Percentiles rank a stretch among this genome's conserved stretches.
phyloP scores from a whole-genome alignment of 2,329 filamentous ascomycete species.

The Botrytis medusae region DNA sequence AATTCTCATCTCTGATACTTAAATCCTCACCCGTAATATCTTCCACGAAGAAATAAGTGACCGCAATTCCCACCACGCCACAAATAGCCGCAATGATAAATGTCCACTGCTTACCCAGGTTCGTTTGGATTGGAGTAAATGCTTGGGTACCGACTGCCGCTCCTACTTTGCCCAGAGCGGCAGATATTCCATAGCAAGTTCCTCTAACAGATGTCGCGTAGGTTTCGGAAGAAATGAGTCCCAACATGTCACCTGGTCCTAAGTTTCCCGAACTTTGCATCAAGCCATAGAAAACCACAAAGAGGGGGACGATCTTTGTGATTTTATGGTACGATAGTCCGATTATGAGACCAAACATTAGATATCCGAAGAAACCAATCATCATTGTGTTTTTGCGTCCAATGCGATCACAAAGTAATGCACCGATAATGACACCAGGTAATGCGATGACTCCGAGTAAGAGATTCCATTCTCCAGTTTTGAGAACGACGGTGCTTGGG shows the following conservation, averaged over 20 bases:
- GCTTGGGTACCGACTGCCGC: slow-evolving; percentile 53
- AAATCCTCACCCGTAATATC: slow-evolving; percentile 49
- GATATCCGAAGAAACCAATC: slow-evolving; percentile 50
- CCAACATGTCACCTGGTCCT: slow-evolving; percentile 53
- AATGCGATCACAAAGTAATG: slow-evolving; percentile 48
- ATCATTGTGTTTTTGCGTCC: slow-evolving; percentile 53
- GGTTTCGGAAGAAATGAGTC: slow-evolving; percentile 50
- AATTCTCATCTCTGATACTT: slow-evolving; percentile 45
- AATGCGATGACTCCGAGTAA: slow-evolving; percentile 47
- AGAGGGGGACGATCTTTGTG: slow-evolving; percentile 50
- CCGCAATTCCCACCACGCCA: slow-evolving; percentile 48
- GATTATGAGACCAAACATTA: slow-evolving; percentile 53
- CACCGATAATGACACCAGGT: slow-evolving; percentile 52
- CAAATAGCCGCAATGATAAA: slow-evolving; percentile 54
- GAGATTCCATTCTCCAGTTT: slow-evolving; percentile 51
- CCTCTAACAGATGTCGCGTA: slow-evolving; percentile 54
- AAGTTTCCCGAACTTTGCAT: slow-evolving; percentile 52
- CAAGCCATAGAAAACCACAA: slow-evolving; percentile 53
- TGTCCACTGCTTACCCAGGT: slow-evolving; percentile 50
- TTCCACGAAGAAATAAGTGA: slow-evolving; percentile 50
- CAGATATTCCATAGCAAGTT: slow-evolving; percentile 52
- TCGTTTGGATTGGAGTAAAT: slow-evolving; percentile 48
- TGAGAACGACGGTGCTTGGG: slow-evolving; percentile 37
- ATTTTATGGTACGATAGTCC: slow-evolving; percentile 50
- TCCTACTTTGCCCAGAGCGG: slow-evolving; percentile 52